phyloP scores from a whole-genome alignment of 805 yeast genomes.

The Candida insectalens region DNA sequence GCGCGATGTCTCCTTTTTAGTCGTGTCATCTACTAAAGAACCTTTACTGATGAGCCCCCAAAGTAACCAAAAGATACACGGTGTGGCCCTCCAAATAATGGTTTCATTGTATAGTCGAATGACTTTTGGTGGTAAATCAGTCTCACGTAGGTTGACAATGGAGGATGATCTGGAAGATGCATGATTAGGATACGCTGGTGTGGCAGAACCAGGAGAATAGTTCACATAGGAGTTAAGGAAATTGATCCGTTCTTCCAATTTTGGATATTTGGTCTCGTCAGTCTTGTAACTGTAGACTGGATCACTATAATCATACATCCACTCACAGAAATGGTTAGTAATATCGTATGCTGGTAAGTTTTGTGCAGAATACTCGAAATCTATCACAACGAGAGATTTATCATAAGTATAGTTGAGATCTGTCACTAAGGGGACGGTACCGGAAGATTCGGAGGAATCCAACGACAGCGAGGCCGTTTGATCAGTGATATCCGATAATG shows the following conservation, averaged over 20 bases:
- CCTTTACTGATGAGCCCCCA: constrained; percentile 70
- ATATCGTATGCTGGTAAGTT: constrained; percentile 85
- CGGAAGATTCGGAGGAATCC: constrained; percentile 6
- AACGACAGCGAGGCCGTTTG: constrained; percentile 12
- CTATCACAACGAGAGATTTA: constrained; percentile 80
- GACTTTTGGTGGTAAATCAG: constrained; percentile 25
- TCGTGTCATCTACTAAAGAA: constrained; percentile 8
- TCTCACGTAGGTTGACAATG: constrained; percentile 27
- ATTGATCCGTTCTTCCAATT: constrained; percentile 54
- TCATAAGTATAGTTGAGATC: constrained; percentile 30
- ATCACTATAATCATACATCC: constrained; percentile 92
- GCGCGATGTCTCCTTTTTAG: constrained; percentile 8
- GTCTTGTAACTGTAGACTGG: constrained; percentile 43
- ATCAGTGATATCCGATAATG: constrained; percentile 9
- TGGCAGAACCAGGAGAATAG: constrained; percentile 30
- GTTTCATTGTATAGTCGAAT: constrained; percentile 53
- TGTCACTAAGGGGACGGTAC: constrained; percentile 19
- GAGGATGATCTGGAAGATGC: constrained; percentile 21
- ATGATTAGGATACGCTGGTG: constrained; percentile 15
- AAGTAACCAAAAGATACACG: constrained; percentile 70
- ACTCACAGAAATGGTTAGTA: constrained; percentile 89
- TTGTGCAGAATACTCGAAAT: constrained; percentile 91
- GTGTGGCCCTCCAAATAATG: constrained; percentile 72
- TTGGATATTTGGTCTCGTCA: constrained; percentile 55
- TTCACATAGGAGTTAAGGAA: constrained; percentile 73